Evolutionary conservation across 306 rosid species (phyloP).

Genomic region (Medicago arabica): DNA sequence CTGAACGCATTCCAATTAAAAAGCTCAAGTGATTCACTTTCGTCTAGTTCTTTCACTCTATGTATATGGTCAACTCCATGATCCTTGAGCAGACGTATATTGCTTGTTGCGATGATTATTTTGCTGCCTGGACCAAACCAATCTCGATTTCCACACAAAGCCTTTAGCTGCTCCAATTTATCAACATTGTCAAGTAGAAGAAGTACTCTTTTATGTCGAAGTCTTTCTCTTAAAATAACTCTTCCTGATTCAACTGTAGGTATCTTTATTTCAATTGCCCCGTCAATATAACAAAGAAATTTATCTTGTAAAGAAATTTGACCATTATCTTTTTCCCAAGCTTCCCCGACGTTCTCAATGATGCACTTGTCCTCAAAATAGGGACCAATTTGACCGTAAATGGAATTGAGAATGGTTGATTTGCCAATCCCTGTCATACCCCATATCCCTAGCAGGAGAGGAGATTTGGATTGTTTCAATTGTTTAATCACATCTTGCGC

Average conservation of each 20-base stretch:
- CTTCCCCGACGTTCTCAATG: neutral
- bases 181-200: constrained; percentile 16
- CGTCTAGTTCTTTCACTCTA: too few species aligned
- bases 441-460: constrained; percentile 12
- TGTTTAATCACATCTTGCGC: neutral
- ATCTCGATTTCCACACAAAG: constrained; percentile 5
- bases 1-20: too few species aligned
- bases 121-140: constrained; percentile 22
- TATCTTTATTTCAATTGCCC: neutral
- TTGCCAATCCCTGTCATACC: constrained; percentile 28
- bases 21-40: too few species aligned
- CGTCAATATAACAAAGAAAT: neutral
- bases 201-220: neutral
- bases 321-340: neutral
- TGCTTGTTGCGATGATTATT: constrained; percentile 24
- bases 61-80: neutral
- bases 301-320: neutral
- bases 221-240: neutral
- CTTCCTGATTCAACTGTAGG: neutral
- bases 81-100: neutral
- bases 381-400: neutral
- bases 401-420: constrained; percentile 18
- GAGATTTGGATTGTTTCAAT: neutral
- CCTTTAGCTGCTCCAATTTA: neutral
- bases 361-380: neutral